Evolutionary conservation across 371 early-diverging fungal species (phyloP).

Genomic region (Rhizopus arrhizus): DNA sequence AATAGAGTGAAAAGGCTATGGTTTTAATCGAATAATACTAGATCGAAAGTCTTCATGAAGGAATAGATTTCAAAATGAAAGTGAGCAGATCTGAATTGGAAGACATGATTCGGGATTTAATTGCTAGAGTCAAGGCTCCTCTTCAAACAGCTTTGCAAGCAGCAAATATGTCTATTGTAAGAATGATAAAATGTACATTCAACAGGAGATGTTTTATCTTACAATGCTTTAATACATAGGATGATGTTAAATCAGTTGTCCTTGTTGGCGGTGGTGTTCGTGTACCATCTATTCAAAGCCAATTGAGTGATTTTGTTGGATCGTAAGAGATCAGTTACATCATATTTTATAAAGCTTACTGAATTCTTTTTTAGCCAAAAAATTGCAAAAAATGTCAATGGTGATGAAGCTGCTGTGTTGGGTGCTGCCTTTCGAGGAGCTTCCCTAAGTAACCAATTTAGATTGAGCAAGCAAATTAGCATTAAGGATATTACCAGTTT

Average conservation of each 20-base stretch:
- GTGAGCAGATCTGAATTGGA: slow-evolving; percentile 85
- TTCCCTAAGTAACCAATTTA: slow-evolving; percentile 82
- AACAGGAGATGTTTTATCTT: background rate
- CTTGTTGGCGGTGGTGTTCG: slow-evolving; percentile 95
- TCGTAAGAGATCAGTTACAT: slow-evolving; percentile 47
- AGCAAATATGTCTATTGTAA: slow-evolving; percentile 70
- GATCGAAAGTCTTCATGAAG: slow-evolving; percentile 88
- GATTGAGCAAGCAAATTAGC: slow-evolving; percentile 77
- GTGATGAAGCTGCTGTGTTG: slow-evolving; percentile 95
- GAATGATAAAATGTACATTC: slow-evolving; percentile 10
- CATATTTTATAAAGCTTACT: background rate
- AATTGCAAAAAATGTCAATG: slow-evolving; percentile 92
- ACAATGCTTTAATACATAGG: slow-evolving; percentile 17
- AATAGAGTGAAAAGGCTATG: background rate
- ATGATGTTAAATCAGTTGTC: slow-evolving; percentile 81
- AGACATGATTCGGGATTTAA: slow-evolving; percentile 63
- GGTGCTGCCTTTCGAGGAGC: slow-evolving; percentile 93
- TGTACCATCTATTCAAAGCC: slow-evolving; percentile 81
- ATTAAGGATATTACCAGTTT: slow-evolving; percentile 80
- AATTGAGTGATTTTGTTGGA: slow-evolving; percentile 73
- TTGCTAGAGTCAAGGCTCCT: slow-evolving; percentile 72
- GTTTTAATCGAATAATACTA: slow-evolving; percentile 17
- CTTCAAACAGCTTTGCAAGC: slow-evolving; percentile 70
- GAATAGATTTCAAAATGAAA: slow-evolving; percentile 78
- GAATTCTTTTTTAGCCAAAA: slow-evolving; percentile 54